phyloP scores from a whole-genome alignment of 192 early-diverging fungal genomes.

The Blastocladiella britannica region DNA sequence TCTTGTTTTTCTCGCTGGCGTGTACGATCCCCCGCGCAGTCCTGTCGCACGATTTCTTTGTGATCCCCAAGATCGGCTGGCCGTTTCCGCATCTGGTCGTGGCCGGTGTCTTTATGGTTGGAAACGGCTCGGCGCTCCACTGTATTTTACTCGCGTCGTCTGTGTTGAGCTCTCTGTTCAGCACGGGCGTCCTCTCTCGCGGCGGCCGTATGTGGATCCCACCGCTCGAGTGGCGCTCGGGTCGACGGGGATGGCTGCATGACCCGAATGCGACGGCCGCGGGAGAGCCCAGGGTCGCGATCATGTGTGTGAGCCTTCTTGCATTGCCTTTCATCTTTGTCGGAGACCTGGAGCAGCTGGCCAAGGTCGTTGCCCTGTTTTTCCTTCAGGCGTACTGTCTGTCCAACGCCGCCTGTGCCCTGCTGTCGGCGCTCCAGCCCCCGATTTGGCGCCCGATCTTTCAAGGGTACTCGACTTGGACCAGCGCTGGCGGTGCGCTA shows the following conservation, averaged over 20 bases:
- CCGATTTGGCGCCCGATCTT: neutral
- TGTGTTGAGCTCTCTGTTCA: neutral
- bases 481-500: neutral
- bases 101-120: neutral
- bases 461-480: neutral
- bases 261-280: neutral
- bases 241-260: neutral
- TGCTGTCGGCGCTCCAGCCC: neutral
- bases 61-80: neutral
- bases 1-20: neutral
- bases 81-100: neutral
- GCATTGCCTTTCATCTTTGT: constrained; percentile 1
- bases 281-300: neutral
- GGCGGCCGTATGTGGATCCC: neutral
- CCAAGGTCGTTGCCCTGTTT: neutral
- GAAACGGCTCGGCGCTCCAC: constrained; percentile 2
- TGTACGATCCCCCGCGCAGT: neutral
- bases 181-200: neutral
- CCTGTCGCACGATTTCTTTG: neutral
- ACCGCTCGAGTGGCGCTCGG: neutral
- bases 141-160: constrained; percentile 1
- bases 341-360: constrained; percentile 1
- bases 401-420: neutral
- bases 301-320: neutral
- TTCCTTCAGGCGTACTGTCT: constrained; percentile 1